Percentiles rank a stretch among this genome's conserved stretches.
Evolutionary conservation across 768 basidiomycete species (phyloP).

Genomic region (Psilocybe cubensis): DNA sequence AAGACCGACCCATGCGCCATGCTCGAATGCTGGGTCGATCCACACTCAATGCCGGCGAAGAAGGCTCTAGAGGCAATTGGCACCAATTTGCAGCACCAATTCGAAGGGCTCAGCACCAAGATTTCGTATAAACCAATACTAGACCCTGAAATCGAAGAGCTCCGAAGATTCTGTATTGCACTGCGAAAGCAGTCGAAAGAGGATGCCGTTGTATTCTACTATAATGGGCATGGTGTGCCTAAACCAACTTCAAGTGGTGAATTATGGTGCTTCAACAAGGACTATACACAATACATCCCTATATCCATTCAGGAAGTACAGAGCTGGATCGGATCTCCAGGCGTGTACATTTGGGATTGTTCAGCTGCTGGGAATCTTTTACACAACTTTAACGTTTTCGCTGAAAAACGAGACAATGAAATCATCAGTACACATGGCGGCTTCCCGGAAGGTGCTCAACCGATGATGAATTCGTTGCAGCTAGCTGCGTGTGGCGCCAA

Average conservation of each 20-base stretch:
- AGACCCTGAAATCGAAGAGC: constrained; percentile 94
- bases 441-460: constrained; percentile 62
- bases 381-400: constrained; percentile 84
- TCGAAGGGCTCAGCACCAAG: constrained; percentile 93
- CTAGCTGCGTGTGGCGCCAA: constrained; percentile 92
- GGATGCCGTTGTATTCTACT: constrained; percentile 94
- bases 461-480: constrained; percentile 88
- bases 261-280: constrained; percentile 97
- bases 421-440: constrained; percentile 59
- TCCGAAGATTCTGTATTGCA: constrained; percentile 82
- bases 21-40: constrained; percentile 97
- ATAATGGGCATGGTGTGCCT: constrained; percentile 98
- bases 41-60: constrained; percentile 86
- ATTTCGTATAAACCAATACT: constrained; percentile 93
- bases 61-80: constrained; percentile 96
- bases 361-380: constrained; percentile 96
- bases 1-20: constrained; percentile 97
- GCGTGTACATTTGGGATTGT: constrained; percentile 99
- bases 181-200: constrained; percentile 89
- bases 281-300: constrained; percentile 98
- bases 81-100: constrained; percentile 91
- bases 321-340: constrained; percentile 91
- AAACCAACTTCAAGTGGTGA: constrained; percentile 95
- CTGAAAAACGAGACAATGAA: constrained; percentile 75
- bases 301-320: constrained; percentile 94